Evolutionary conservation across 139 green algal genomes (phyloP).

Genomic region (Coccomyxa sp.): DNA sequence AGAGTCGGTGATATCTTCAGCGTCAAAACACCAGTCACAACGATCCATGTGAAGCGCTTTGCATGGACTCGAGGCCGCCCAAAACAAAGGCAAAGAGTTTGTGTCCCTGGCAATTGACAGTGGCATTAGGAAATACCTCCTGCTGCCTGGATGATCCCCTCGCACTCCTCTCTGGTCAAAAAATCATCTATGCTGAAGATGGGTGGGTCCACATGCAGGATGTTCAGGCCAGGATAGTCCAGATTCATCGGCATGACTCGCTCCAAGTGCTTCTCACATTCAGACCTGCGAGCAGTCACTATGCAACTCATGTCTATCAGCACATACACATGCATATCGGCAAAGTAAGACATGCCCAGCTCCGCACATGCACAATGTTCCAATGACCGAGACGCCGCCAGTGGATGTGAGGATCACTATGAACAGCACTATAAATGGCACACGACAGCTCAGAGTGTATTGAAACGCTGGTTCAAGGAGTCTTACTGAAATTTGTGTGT

Average conservation of each 20-base stretch:
- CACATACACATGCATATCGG: too few species aligned
- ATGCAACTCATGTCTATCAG: too few species aligned
- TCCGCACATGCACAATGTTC: too few species aligned
- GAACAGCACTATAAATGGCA: too few species aligned
- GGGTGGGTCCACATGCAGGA: constrained; percentile 59
- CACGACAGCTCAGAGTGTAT: too few species aligned
- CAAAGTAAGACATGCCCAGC: too few species aligned
- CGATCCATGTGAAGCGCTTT: background rate
- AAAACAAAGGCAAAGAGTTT: constrained; percentile 1
- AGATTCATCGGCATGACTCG: constrained; percentile 49
- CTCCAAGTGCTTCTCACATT: background rate
- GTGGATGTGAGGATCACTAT: too few species aligned
- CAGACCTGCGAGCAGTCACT: too few species aligned
- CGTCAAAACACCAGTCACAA: background rate
- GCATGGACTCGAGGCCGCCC: background rate
- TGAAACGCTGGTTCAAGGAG: too few species aligned
- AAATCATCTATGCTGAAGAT: constrained; percentile 51
- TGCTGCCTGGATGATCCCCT: constrained; percentile 12
- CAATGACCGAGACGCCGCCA: too few species aligned
- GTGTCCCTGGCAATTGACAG: background rate
- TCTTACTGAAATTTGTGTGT: too few species aligned
- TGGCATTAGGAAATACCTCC: constrained; percentile 2
- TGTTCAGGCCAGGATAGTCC: constrained; percentile 35
- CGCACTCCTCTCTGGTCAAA: constrained; percentile 34
- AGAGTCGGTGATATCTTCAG: background rate